Evolutionary conservation across 2,329 filamentous ascomycete species (phyloP).

Genomic region (Fusarium chaquense): DNA sequence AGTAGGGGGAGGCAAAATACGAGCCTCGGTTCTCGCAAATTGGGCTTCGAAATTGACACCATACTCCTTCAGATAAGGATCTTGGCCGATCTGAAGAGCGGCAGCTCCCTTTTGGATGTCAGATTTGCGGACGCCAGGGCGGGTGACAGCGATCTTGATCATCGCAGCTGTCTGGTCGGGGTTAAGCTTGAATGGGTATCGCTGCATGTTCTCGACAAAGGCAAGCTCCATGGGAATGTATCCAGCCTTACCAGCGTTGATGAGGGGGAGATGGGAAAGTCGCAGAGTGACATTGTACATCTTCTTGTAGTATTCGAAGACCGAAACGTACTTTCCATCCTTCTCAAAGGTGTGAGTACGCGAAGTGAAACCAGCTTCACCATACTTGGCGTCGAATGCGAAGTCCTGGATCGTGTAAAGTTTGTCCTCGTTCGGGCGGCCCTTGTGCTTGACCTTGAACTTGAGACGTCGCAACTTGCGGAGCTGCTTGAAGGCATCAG

Average conservation of each 20-base stretch:
- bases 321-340: constrained; percentile 59
- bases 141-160: constrained; percentile 93
- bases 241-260: constrained; percentile 67
- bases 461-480: constrained; percentile 66
- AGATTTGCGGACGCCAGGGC: constrained; percentile 74
- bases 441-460: constrained; percentile 66
- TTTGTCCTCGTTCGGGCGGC: constrained; percentile 60
- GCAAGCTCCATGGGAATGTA: constrained; percentile 73
- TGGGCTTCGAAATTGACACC: constrained; percentile 75
- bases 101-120: constrained; percentile 69
- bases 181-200: constrained; percentile 72
- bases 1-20: constrained; percentile 76
- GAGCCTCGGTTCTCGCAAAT: constrained; percentile 76
- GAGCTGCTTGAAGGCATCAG: constrained; percentile 67
- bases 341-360: constrained; percentile 67
- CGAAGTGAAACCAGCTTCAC: constrained; percentile 60
- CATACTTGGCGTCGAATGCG: constrained; percentile 59
- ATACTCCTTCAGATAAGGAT: constrained; percentile 78
- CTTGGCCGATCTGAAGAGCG: constrained; percentile 75
- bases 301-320: constrained; percentile 68
- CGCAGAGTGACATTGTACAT: constrained; percentile 65
- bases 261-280: constrained; percentile 64
- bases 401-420: constrained; percentile 66
- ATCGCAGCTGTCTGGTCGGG: constrained; percentile 79
- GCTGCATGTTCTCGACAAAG: constrained; percentile 64